Evolutionary conservation across 1,284 basidiomycete species (phyloP).

Genomic region (Microbotryum violaceum): DNA sequence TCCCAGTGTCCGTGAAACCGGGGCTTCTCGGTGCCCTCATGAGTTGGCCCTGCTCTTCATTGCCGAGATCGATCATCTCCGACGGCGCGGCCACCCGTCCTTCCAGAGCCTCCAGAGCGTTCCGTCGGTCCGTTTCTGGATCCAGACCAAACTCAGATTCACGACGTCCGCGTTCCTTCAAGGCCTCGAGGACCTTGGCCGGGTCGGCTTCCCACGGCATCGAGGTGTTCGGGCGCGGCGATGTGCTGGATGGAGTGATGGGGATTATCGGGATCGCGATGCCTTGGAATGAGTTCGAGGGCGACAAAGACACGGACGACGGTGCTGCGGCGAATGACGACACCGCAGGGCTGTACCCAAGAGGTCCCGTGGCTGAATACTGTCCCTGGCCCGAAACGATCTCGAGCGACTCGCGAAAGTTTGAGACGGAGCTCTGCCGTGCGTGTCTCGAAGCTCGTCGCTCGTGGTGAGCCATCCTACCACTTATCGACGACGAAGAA

Average conservation of each 20-base stretch:
- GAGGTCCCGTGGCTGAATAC: constrained; percentile 9
- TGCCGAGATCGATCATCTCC: constrained; percentile 28
- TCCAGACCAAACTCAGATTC: constrained; percentile 9
- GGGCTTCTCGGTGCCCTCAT: constrained; percentile 19
- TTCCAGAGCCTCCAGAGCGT: constrained; percentile 30
- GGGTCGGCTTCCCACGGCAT: constrained; percentile 22
- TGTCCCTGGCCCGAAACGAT: constrained; percentile 29
- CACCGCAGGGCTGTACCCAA: constrained; percentile 11
- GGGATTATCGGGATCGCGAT: background rate
- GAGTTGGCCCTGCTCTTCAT: constrained; percentile 19
- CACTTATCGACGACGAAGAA: background rate
- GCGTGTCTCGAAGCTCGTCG: constrained; percentile 33
- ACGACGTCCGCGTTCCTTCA: constrained; percentile 29
- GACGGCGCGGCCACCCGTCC: constrained; percentile 26
- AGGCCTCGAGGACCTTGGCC: constrained; percentile 27
- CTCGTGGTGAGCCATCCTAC: constrained; percentile 15
- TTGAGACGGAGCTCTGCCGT: constrained; percentile 31
- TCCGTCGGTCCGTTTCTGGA: constrained; percentile 22
- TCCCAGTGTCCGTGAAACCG: background rate
- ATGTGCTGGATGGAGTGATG: background rate
- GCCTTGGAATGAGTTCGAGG: background rate
- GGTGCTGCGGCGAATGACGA: constrained; percentile 19
- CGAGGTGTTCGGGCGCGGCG: constrained; percentile 1
- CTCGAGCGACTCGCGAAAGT: constrained; percentile 36
- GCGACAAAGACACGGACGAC: background rate